Evolutionary conservation across 768 basidiomycete species (phyloP), one percentile per base, ranked within the genome.

Genomic region (Inosperma sp.): DNA sequence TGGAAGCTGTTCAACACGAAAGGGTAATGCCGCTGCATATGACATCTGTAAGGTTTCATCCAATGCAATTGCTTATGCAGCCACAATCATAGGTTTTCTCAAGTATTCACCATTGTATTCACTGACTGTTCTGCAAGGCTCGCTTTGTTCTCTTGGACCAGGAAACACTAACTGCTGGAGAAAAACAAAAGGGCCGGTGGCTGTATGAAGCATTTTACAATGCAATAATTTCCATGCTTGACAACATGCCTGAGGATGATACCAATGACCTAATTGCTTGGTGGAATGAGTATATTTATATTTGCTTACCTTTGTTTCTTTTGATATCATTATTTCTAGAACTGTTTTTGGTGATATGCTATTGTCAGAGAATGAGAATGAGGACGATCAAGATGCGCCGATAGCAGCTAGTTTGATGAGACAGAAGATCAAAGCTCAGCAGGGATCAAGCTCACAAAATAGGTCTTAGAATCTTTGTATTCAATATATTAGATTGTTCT

Each of bases 91-190:
- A 26, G 5, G 25, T 23, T 23, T n/a, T 40, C n/a, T 14, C 13
- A 23, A n/a, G n/a, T n/a, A n/a, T n/a, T n/a, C n/a, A n/a, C n/a
- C n/a, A n/a, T n/a, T 35, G 19, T n/a, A 7, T 2, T 6, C 9
- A 9, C 13, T 35, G 34, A 35, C 13, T n/a, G 13, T 35, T n/a
- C 2, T 8, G n/a, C 9, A 2, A 45, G 43, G 23, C 27, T 12
- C 43, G 43, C 4, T 45, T 45, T 39, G 37, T 39, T 17, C 21
- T 39, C n/a, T 47, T 31, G 3, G 46, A 47, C 31, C 46, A 47
- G 33, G 22, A 31, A 48, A 35, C 22, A 29, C 22, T 48, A 1
- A 8, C 13, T 3, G 5, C 46, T 1, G 46, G 46, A 13, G 46
- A 33, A 0, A 35, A 48, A 16, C 22, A 31, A 14, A 35, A 35